phyloP scores from a whole-genome alignment of 2,329 filamentous ascomycete species.

The Aspergillus costaricaensis region DNA sequence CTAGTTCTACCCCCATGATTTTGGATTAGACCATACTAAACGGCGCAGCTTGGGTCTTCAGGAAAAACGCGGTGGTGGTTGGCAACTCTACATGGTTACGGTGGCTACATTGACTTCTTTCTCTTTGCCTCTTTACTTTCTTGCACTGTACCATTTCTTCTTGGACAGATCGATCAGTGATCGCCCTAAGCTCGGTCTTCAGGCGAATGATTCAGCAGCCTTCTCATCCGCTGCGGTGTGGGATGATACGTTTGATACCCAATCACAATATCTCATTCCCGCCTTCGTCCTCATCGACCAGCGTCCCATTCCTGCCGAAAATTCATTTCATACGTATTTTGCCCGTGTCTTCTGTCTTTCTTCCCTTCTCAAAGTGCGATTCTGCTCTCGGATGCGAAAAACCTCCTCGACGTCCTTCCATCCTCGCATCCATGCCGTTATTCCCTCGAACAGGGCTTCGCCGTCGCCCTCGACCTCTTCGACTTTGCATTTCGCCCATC shows the following conservation, averaged over 20 bases:
- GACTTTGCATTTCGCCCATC: slow-evolving; percentile 21
- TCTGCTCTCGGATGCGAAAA: slow-evolving; percentile 54
- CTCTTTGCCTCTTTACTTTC: slow-evolving; percentile 5
- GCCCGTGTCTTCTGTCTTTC: slow-evolving; percentile 15
- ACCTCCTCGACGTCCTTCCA: slow-evolving; percentile 47
- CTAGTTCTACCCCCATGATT: slow-evolving; percentile 28
- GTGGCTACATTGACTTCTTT: slow-evolving; percentile 18
- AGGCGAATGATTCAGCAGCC: not conserved
- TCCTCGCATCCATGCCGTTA: slow-evolving; percentile 46
- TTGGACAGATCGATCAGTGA: slow-evolving; percentile 3
- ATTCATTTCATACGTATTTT: not conserved
- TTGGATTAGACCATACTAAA: slow-evolving; percentile 36
- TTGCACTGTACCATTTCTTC: slow-evolving; percentile 13
- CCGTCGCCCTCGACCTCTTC: slow-evolving; percentile 25
- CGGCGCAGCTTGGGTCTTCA: slow-evolving; percentile 30
- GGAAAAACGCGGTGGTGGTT: slow-evolving; percentile 25
- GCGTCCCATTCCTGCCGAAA: not conserved
- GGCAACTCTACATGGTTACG: slow-evolving; percentile 26
- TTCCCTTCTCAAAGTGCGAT: slow-evolving; percentile 57
- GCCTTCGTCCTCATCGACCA: not conserved
- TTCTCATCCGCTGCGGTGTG: not conserved
- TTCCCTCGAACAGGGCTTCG: slow-evolving; percentile 40
- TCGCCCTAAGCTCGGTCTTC: not conserved
- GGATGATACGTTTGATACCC: not conserved
- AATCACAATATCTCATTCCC: not conserved